These are phyloP conservation scores for Nakataea oryzae DNA, from an alignment of 2,329 filamentous ascomycete genomes.

Conservation along the genomic window DNA sequence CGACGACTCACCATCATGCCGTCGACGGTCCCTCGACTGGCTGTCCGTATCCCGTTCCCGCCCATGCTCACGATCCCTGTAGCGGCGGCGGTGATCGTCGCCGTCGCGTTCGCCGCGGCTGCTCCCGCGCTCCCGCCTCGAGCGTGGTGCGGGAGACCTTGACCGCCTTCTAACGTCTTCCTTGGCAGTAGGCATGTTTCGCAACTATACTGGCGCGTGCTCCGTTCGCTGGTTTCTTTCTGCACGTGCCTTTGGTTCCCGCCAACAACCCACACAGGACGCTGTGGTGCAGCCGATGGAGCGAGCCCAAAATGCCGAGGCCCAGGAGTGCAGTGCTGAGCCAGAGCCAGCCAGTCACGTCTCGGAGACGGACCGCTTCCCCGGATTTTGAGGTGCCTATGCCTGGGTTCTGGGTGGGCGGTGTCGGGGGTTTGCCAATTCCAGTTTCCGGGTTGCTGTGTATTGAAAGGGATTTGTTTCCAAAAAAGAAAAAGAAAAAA, in stretches of 20 bases:
- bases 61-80: background rate
- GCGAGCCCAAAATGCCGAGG: background rate
- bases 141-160: background rate
- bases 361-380: background rate
- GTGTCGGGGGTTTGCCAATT: background rate
- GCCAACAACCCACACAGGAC: slow-evolving; percentile 7
- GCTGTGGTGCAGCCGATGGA: background rate
- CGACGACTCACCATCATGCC: background rate
- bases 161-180: background rate
- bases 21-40: background rate
- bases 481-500: no score
- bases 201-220: background rate
- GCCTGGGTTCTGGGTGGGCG: no score
- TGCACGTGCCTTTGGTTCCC: slow-evolving; percentile 22
- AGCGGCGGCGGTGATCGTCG: background rate
- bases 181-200: background rate
- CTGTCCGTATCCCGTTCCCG: background rate
- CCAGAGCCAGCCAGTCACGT: background rate
- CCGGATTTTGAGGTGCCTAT: background rate
- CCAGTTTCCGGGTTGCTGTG: background rate
- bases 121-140: background rate
- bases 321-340: no score
- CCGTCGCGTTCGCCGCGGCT: background rate
- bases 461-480: rapidly evolving
- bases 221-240: background rate